Evolutionary conservation across 176 grass and related monocot genomes (phyloP), one percentile per base, ranked within the genome.

Genomic region (Phragmites australis): DNA sequence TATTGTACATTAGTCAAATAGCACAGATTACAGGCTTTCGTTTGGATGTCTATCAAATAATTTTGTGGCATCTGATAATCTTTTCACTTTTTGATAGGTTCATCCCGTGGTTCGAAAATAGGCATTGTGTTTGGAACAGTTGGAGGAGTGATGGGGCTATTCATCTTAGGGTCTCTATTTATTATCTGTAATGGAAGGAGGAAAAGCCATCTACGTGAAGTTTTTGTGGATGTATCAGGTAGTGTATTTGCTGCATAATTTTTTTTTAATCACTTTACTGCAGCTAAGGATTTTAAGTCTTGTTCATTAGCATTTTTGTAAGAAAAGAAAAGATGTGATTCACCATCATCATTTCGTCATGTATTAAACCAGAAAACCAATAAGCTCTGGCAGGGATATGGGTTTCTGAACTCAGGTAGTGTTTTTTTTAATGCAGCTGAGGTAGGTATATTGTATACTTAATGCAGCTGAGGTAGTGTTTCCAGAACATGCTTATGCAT

Each of bases 161-260:
- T 99, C 37, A 48, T 87, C 45, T 63, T 99, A 71, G 90, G 79
- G 51, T 84, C 72, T 79, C 9, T 91, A 46, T 92, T 93, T 83
- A 68, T 95, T 81, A 66, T 99, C 47, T 99, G 74, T 83, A 93
- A 82, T 60, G 73, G 90, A 73, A 92, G 86, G 72, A 99, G 74
- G 45, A 93, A 93, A 82, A 75, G 67, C 23, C 40, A 83, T 87
- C 73, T 83, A 68, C 57, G 65, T 10, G 92, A 95, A 79, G 53
- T 93, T 72, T 99, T 94, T 95, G 92, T 95, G 29, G 96, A 99
- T 89, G 96, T 99, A 81, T n/a, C 96, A 89, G 96, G 95, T 89
- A 75, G 13, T 65, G 32, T 71, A 68, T 68, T 67, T 54, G 14
- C 43, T 74, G 68, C 50, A 40, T 50, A 37, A 19, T 82, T 74